These are phyloP conservation scores for Aspergillus ustus DNA, from an alignment of 2,329 filamentous ascomycete species.

Conservation along the genomic window DNA sequence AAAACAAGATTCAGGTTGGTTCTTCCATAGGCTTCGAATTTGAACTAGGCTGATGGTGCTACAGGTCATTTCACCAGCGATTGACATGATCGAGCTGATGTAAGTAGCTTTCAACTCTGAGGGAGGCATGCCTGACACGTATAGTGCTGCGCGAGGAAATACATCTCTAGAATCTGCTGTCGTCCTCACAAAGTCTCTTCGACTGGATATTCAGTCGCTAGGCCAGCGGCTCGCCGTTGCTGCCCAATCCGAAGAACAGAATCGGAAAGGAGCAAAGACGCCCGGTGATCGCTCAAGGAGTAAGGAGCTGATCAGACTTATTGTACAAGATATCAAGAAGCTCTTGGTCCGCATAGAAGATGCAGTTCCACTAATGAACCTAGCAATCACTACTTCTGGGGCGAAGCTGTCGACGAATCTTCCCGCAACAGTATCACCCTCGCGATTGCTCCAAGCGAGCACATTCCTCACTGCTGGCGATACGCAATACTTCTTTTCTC, in stretches of 20 bases:
- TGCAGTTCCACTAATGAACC: constrained; percentile 86
- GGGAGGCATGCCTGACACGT: not conserved
- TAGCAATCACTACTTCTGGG: constrained; percentile 92
- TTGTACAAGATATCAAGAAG: constrained; percentile 75
- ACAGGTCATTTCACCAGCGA: constrained; percentile 84
- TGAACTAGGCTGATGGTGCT: constrained; percentile 4
- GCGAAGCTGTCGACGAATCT: constrained; percentile 81
- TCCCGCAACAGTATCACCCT: constrained; percentile 84
- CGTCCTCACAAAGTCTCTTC: constrained; percentile 77
- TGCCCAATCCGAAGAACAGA: constrained; percentile 62
- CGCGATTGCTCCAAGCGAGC: constrained; percentile 87
- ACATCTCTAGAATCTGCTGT: constrained; percentile 84
- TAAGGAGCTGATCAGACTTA: constrained; percentile 67
- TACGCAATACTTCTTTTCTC: constrained; percentile 73
- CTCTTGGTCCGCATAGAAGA: constrained; percentile 83
- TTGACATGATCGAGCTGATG: constrained; percentile 92
- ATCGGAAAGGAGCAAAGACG: constrained; percentile 37
- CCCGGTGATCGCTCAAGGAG: constrained; percentile 58
- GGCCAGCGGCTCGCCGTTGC: constrained; percentile 75
- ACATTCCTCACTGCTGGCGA: constrained; percentile 88
- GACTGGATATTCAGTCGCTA: constrained; percentile 80
- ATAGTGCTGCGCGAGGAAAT: constrained; percentile 71
- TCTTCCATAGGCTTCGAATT: not conserved
- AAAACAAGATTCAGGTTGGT: constrained; percentile 80
- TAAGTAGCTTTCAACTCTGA: constrained; percentile 44